Evolutionary conservation across 345 rosid species (phyloP).

Genomic region (Laguncularia racemosa): DNA sequence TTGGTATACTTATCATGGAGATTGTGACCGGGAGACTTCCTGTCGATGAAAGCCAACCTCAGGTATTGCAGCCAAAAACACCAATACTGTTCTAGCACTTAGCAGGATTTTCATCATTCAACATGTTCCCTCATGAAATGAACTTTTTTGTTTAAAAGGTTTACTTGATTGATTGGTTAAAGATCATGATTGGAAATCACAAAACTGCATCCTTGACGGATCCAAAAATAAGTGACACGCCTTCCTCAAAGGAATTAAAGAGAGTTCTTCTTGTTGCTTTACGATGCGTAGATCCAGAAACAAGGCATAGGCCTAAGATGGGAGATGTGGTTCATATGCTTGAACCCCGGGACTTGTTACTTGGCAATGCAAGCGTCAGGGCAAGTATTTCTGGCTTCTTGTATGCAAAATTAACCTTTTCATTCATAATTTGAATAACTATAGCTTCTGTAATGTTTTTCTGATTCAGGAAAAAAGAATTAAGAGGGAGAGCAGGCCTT

Average conservation of each 20-base stretch:
- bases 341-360: constrained; percentile 55
- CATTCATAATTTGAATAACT: not conserved
- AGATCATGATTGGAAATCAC: constrained; percentile 51
- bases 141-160: constrained; percentile 21
- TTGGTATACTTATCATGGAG: constrained; percentile 71
- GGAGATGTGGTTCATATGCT: constrained; percentile 74
- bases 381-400: not conserved
- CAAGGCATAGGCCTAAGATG: constrained; percentile 57
- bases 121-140: too few species aligned
- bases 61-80: constrained; percentile 18
- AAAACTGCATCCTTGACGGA: constrained; percentile 42
- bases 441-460: constrained; percentile 1
- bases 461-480: constrained; percentile 20
- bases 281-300: constrained; percentile 59
- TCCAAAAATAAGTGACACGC: constrained; percentile 44
- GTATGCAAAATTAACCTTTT: not conserved
- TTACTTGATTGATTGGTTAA: constrained; percentile 58
- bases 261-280: constrained; percentile 51
- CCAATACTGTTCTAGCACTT: not conserved
- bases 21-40: constrained; percentile 52
- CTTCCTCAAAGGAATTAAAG: constrained; percentile 55
- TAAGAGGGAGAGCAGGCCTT: not conserved
- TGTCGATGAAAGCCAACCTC: constrained; percentile 38
- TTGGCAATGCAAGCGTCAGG: constrained; percentile 49
- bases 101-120: not conserved